Percentiles rank a stretch among this genome's conserved stretches.
These are phyloP conservation scores for Magnolia officinalis DNA, from an alignment of 164 flowering plant genomes.

Conservation along the genomic window DNA sequence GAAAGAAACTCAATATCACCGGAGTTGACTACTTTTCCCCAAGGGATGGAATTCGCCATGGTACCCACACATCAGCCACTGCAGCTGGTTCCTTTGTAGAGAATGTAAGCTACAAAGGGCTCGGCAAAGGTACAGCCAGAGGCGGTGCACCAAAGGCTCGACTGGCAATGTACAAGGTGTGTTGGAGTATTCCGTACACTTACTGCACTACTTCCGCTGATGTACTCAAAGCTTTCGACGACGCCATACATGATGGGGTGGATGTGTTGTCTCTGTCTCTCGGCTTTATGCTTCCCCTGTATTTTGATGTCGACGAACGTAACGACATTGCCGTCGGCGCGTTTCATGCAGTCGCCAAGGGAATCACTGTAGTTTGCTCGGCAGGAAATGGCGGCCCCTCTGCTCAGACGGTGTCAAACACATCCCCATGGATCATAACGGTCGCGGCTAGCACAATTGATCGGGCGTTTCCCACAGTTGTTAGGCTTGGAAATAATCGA, in stretches of 20 bases:
- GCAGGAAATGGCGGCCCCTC: slow-evolving; percentile 50
- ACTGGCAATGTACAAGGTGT: slow-evolving; percentile 25
- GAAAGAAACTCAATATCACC: background rate
- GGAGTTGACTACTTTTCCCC: slow-evolving; percentile 20
- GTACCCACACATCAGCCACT: slow-evolving; percentile 25
- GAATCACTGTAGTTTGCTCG: slow-evolving; percentile 42
- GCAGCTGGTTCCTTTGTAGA: slow-evolving; percentile 20
- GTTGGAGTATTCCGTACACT: slow-evolving; percentile 7
- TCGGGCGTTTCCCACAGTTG: slow-evolving; percentile 34
- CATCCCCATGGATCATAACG: slow-evolving; percentile 58
- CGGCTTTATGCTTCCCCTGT: slow-evolving; percentile 15
- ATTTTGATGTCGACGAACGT: slow-evolving; percentile 1
- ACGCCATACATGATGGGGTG: slow-evolving; percentile 30
- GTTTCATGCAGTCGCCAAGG: slow-evolving; percentile 51
- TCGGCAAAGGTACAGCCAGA: slow-evolving; percentile 19
- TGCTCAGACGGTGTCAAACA: slow-evolving; percentile 29
- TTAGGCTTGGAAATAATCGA: slow-evolving; percentile 30
- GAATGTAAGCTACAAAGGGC: slow-evolving; percentile 16
- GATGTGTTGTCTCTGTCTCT: slow-evolving; percentile 26
- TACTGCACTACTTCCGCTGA: slow-evolving; percentile 14
- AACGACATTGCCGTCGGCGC: slow-evolving; percentile 47
- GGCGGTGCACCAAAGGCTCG: slow-evolving; percentile 29
- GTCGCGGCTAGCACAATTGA: slow-evolving; percentile 70
- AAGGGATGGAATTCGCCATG: slow-evolving; percentile 21
- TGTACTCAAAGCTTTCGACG: slow-evolving; percentile 26